Base-by-base conservation (phyloP, 768 basidiomycete species). In the Saitozyma sp. region DNA sequence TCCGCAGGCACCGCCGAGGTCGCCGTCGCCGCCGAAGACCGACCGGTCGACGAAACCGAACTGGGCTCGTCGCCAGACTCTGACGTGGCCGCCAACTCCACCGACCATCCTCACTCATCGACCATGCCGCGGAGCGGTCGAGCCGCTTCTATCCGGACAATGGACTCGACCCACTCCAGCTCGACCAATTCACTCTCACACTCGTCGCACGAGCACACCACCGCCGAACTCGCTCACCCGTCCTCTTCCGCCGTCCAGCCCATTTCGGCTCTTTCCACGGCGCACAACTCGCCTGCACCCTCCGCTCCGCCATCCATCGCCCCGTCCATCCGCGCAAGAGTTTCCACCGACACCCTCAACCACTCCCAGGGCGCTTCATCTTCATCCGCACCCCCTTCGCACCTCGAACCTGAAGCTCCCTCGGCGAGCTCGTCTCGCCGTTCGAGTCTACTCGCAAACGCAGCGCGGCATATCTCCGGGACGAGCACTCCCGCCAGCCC, bases 271-370 rank as follows among this genome's bases (percentile, higher is more conserved):
- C 56, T 54, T 1, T 63, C 65, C 13, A 74, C 73, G 17, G 65
- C 65, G 16, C 60, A 65, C 42, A 67, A 66, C n/a, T 64, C 72
- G 9, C 69, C 72, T 2, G 69, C 64, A 42, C 66, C 62, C 11
- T 67, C 73, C 14, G 58, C 54, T 8, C 66, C 68, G 8, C 61
- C 65, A 9, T 68, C 69, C 4, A 59, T 70, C 56, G 8, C 17
- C 19, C 48, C 20, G 49, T 52, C 50, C 38, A 51, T 40, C 13
- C 54, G 50, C 29, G 29, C 29, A 46, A 11, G 45, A 46, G 13
- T 17, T 6, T 17, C n/a, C 45, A 11, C 45, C n/a, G 45, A 17
- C 11, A 46, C 13, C 11, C 45, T 11, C 45, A 11, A 46, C 45
- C 45, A 46, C 6, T 46, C 45, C 45, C 45, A 46, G 13, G 11